Percentiles rank a stretch among this genome's conserved stretches.
phyloP scores from a whole-genome alignment of 176 grass and related monocot genomes.

The Raddia guianensis region DNA sequence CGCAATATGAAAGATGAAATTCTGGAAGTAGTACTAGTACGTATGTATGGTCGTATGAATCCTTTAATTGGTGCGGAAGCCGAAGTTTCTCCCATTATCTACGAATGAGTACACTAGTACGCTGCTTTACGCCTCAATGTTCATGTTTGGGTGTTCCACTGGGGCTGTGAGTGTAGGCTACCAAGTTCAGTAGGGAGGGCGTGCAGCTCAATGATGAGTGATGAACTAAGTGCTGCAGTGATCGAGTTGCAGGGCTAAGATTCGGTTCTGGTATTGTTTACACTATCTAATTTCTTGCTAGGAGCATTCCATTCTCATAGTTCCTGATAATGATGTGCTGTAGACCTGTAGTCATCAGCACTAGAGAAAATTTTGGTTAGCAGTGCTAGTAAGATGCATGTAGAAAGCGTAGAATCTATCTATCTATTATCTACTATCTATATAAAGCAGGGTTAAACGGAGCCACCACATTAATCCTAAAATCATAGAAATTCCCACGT shows the following conservation, averaged over 20 bases:
- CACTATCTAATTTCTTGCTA: neutral
- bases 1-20: neutral
- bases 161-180: neutral
- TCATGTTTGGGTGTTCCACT: neutral
- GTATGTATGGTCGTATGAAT: too few species aligned
- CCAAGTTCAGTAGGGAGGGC: neutral
- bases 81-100: too few species aligned
- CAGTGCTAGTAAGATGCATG: constrained; percentile 5
- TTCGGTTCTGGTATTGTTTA: neutral
- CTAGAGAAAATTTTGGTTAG: neutral
- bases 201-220: neutral
- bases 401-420: neutral
- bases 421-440: too few species aligned
- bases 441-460: too few species aligned
- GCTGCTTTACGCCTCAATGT: neutral
- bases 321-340: neutral
- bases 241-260: neutral
- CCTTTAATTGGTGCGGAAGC: too few species aligned
- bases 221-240: neutral
- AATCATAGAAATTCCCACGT: too few species aligned
- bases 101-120: neutral
- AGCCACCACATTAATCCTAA: too few species aligned
- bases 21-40: too few species aligned
- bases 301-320: constrained; percentile 1
- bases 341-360: neutral